These are phyloP conservation scores for Neophaeococcomyces mojaviensis DNA, from an alignment of 2,329 filamentous ascomycete genomes.

Conservation along the genomic window DNA sequence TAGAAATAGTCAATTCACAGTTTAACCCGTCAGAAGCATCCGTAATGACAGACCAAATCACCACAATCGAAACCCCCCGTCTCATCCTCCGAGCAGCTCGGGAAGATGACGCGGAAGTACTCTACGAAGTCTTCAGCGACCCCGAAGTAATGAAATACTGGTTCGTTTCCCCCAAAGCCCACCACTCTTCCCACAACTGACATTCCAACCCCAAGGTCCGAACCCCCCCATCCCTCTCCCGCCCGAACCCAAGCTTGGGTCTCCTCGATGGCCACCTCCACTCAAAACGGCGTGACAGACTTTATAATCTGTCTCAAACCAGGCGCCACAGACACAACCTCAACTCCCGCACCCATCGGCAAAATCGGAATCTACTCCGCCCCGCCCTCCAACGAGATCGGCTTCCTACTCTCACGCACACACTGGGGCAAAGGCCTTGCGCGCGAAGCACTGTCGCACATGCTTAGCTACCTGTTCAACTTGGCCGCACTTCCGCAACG, in stretches of 20 bases:
- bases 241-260: conserved; percentile 12
- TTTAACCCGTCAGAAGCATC: too few species aligned
- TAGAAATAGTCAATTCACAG: too few species aligned
- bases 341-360: conserved; percentile 9
- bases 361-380: conserved; percentile 15
- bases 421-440: conserved; percentile 15
- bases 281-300: conserved; percentile 15
- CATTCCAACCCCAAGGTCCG: conserved; percentile 11
- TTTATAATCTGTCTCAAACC: conserved; percentile 15
- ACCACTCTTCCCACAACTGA: background rate
- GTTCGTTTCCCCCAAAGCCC: conserved; percentile 8
- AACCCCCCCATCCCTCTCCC: conserved; percentile 9
- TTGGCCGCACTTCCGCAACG: background rate
- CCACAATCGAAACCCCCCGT: conserved; percentile 12
- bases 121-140: conserved; percentile 16
- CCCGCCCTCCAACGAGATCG: conserved; percentile 11
- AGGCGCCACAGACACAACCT: background rate
- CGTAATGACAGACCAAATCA: too few species aligned
- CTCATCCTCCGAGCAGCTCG: conserved; percentile 15
- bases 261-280: conserved; percentile 9
- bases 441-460: conserved; percentile 10
- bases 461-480: conserved; percentile 14
- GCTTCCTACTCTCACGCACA: conserved; percentile 13
- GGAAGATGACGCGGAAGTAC: conserved; percentile 6
- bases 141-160: conserved; percentile 19